Evolutionary conservation across 306 rosid species (phyloP).

Genomic region (Inga leiocalycina): DNA sequence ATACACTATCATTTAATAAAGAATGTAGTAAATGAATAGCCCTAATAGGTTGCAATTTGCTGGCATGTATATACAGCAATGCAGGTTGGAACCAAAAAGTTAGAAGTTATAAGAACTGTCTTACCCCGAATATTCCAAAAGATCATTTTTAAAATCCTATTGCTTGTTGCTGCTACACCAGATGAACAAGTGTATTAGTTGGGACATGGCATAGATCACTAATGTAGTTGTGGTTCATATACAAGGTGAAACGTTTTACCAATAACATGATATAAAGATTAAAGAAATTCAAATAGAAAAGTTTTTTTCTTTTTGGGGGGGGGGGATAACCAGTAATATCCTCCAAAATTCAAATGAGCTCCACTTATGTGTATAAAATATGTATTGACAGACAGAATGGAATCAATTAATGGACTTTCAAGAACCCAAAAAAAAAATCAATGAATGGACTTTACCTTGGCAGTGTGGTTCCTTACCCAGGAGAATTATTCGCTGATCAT

Average conservation of each 20-base stretch:
- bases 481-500: neutral
- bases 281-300: no score
- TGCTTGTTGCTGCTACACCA: neutral
- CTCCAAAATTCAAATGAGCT: no score
- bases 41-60: no score
- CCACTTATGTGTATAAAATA: no score
- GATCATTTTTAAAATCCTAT: neutral
- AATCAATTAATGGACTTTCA: neutral
- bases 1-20: no score
- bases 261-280: neutral
- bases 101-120: slow-evolving; percentile 7
- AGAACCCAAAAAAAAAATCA: neutral
- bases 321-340: no score
- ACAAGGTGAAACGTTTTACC: neutral
- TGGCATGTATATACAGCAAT: no score
- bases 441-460: neutral
- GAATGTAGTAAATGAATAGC: no score
- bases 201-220: neutral
- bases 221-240: neutral
- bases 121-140: neutral
- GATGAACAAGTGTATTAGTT: neutral
- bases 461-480: no score
- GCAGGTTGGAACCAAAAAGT: neutral
- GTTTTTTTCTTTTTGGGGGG: no score
- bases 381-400: neutral